Evolutionary conservation across 768 basidiomycete species (phyloP), one percentile per base, ranked within the genome.

Genomic region (Boletellus emodensis): DNA sequence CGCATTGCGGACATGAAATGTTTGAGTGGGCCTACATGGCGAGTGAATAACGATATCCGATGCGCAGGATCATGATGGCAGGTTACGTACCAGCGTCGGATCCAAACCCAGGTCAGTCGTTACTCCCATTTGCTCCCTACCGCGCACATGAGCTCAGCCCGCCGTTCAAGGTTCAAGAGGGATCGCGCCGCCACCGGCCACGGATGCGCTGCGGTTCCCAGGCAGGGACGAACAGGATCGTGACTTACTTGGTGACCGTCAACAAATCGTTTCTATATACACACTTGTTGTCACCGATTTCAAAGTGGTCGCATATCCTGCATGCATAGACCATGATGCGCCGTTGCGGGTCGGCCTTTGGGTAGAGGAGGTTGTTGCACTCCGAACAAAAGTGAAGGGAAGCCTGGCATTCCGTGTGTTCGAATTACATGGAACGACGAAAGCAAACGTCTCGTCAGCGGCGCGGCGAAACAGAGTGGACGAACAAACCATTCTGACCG

Each of bases 301-400:
- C 92, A 56, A 90, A 84, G 67, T 88, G 91, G 1, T 75, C 69
- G 68, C 94, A 97, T 62, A 95, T 96, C 44, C 93, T 80, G 66
- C 94, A 97, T 2, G 86, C 86, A 58, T 94, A 94, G 38, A 94
- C 81, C 80, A 97, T 86, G 48, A 87, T 81, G 40, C 87, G 80
- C 41, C 93, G 84, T 54, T 85, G 78, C 49, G 82, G 83, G 70
- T 96, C 94, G 38, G 90, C 94, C 72, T 94, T 85, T 18, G 93
- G 93, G 67, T 95, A 94, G 46, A 96, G 77, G 26, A 96, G 79
- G 65, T 96, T 95, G 73, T 94, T 94, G 76, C 93, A 95, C 76
- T 95, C 93, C 35, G 83, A 85, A 62, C 93, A 95, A 71, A 95
- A 95, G 58, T 90, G 84, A 26, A 95, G 81, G 2, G 88, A 88